phyloP scores from a whole-genome alignment of 2,329 filamentous ascomycete species.

The Trichophyton mentagrophytes region DNA sequence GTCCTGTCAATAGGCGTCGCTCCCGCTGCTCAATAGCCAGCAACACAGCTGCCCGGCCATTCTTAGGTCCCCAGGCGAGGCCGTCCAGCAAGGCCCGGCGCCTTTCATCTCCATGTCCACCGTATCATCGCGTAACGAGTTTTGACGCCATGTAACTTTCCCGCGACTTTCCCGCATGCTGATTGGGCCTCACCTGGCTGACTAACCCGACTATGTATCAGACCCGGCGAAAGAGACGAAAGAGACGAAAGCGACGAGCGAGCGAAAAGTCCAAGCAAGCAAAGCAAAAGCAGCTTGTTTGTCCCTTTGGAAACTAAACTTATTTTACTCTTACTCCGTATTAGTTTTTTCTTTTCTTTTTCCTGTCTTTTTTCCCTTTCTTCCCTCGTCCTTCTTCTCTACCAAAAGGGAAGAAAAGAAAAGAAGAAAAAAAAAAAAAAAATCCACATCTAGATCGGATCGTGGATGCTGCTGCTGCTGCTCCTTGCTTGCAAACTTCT shows the following conservation, averaged over 20 bases:
- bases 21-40: no score
- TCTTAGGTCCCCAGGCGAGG: no score
- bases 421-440: neutral
- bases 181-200: neutral
- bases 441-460: conserved; percentile 4
- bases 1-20: no score
- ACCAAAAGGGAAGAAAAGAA: no score
- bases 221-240: neutral
- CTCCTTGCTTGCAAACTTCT: no score
- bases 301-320: neutral
- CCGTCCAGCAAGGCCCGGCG: no score
- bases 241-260: neutral
- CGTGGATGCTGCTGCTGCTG: neutral
- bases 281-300: neutral
- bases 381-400: neutral
- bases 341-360: neutral
- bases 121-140: neutral
- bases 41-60: no score
- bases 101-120: neutral
- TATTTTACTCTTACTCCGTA: no score
- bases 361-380: neutral
- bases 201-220: neutral
- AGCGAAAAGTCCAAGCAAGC: no score
- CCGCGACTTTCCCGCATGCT: neutral
- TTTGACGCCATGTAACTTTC: neutral